These are phyloP conservation scores for Davidsoniella eucalypti DNA, from an alignment of 2,329 filamentous ascomycete genomes.

Conservation along the genomic window DNA sequence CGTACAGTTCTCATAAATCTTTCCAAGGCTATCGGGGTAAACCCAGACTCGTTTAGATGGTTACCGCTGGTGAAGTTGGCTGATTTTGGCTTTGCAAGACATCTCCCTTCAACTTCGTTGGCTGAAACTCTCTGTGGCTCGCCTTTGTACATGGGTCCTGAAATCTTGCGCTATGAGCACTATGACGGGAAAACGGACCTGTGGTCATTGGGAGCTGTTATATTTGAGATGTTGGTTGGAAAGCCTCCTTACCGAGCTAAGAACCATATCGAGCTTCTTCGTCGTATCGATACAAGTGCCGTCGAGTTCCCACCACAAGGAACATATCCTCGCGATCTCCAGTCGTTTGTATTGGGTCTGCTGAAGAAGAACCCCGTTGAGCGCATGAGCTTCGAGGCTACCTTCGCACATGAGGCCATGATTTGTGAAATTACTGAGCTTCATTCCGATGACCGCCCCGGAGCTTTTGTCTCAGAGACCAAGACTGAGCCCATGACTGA, in stretches of 20 bases:
- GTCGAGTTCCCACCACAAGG: conserved; percentile 10
- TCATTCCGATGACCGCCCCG: conserved; percentile 50
- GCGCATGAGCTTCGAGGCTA: conserved; percentile 68
- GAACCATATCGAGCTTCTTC: conserved; percentile 86
- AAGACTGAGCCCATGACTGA: not conserved
- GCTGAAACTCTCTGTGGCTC: conserved; percentile 95
- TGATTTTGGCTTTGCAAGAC: conserved; percentile 95
- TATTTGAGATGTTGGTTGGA: conserved; percentile 89
- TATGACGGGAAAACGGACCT: conserved; percentile 95
- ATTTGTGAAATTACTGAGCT: conserved; percentile 62
- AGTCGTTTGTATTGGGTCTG: conserved; percentile 69
- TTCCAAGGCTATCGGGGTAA: conserved; percentile 39
- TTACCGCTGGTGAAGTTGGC: conserved; percentile 94
- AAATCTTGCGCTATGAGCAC: conserved; percentile 91
- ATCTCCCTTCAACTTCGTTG: conserved; percentile 75
- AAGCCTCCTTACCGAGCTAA: conserved; percentile 78
- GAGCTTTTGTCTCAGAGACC: conserved; percentile 16
- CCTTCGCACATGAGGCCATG: conserved; percentile 64
- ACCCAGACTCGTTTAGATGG: conserved; percentile 29
- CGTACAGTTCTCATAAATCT: conserved; percentile 28
- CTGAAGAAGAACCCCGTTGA: conserved; percentile 77
- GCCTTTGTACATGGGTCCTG: conserved; percentile 94
- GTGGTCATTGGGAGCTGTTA: conserved; percentile 92
- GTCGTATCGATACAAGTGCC: conserved; percentile 78
- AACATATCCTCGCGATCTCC: conserved; percentile 38